Conservation (phyloP, 2,329 filamentous ascomycete species). For the Metarhizium guizhouense region DNA sequence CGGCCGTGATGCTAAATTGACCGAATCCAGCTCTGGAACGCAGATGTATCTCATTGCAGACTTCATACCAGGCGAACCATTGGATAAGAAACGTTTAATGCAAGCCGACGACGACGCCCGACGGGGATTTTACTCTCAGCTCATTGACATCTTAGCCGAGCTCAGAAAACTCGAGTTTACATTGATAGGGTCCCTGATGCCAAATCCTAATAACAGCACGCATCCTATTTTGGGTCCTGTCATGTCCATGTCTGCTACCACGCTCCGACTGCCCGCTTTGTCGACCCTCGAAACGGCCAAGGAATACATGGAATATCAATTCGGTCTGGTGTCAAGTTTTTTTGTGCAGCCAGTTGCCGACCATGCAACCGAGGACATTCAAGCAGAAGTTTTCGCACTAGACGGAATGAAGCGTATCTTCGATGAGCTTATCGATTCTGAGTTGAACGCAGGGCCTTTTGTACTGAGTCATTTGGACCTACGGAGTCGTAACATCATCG, state of each 20-base stretch:
- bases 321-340: conserved; percentile 5
- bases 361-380: neutral
- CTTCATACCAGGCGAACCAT: conserved; percentile 11
- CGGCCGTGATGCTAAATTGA: conserved; percentile 9
- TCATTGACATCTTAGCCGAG: conserved; percentile 17
- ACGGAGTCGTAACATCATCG: conserved; percentile 15
- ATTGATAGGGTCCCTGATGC: conserved; percentile 15
- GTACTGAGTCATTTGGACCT: conserved; percentile 16
- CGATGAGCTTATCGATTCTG: conserved; percentile 7
- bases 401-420: conserved; percentile 10
- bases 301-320: conserved; percentile 9
- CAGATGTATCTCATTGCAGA: conserved; percentile 14
- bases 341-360: neutral
- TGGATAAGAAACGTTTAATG: conserved; percentile 10
- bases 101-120: conserved; percentile 4
- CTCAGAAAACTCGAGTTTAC: conserved; percentile 15
- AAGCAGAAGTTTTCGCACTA: conserved; percentile 6
- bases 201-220: conserved; percentile 8
- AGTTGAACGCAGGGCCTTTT: conserved; percentile 10
- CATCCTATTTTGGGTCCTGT: conserved; percentile 11
- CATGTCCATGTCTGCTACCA: conserved; percentile 11
- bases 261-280: neutral
- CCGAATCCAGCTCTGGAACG: neutral
- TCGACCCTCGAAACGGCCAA: conserved; percentile 6
- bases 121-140: conserved; percentile 13